Percentiles rank a stretch among this genome's conserved stretches.
Conservation (phyloP, 2,329 filamentous ascomycete genomes). For the Pseudopyrenochaeta lycopersici region DNA sequence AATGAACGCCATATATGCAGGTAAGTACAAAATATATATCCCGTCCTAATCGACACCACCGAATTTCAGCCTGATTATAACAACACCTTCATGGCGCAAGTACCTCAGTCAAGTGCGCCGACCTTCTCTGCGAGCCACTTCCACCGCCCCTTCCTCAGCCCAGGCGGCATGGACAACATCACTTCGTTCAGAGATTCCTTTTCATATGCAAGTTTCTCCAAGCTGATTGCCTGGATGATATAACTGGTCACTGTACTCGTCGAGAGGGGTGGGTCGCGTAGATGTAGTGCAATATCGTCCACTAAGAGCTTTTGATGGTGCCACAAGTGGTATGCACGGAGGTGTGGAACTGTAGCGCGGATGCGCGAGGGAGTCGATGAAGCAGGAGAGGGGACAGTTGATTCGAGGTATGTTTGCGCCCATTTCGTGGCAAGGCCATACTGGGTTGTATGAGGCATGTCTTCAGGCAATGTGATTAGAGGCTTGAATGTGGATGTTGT, state of each 20-base stretch:
- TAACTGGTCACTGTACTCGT: slow-evolving; percentile 39
- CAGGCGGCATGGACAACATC: slow-evolving; percentile 29
- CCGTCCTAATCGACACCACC: too few relatives aligned
- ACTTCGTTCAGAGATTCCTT: slow-evolving; percentile 27
- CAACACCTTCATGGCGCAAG: too few relatives aligned
- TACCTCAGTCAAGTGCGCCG: slow-evolving; percentile 8
- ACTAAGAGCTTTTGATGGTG: slow-evolving; percentile 35
- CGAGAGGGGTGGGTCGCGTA: slow-evolving; percentile 42
- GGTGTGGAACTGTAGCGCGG: slow-evolving; percentile 40
- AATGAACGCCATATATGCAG: too few relatives aligned
- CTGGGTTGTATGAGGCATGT: slow-evolving; percentile 22
- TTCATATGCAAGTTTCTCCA: slow-evolving; percentile 41
- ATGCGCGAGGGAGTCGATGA: slow-evolving; percentile 29
- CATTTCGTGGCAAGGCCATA: slow-evolving; percentile 38
- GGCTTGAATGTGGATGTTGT: slow-evolving; percentile 2
- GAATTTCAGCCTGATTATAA: too few relatives aligned
- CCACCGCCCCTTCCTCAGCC: slow-evolving; percentile 36
- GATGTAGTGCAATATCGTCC: slow-evolving; percentile 27
- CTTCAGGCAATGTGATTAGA: background rate
- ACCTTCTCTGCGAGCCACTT: slow-evolving; percentile 33
- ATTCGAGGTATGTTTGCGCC: slow-evolving; percentile 37
- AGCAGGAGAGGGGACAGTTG: slow-evolving; percentile 36
- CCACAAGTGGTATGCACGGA: slow-evolving; percentile 48
- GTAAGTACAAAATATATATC: too few relatives aligned
- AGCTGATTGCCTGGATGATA: slow-evolving; percentile 38